Percentiles rank a stretch among this genome's conserved stretches.
Conservation (phyloP, 208 protist species). For the Crithidia acanthocephali region DNA sequence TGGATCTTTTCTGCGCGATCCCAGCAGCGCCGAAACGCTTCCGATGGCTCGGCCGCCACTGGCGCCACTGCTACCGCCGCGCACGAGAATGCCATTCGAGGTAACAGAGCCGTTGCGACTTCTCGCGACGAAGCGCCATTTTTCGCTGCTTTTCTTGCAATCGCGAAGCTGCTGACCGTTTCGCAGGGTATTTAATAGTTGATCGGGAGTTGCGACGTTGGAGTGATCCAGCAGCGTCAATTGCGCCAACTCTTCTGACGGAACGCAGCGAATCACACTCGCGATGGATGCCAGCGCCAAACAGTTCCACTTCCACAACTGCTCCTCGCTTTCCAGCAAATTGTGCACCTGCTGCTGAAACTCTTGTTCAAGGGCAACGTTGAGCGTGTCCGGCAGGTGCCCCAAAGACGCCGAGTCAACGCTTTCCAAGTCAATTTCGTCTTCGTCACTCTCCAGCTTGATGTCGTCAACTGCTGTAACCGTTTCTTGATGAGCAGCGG, state of each 20-base stretch:
- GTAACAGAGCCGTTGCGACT: conserved; percentile 78
- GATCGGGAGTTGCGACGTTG: conserved; percentile 31
- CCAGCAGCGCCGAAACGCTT: conserved; percentile 69
- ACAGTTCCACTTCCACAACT: conserved; percentile 87
- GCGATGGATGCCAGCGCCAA: conserved; percentile 63
- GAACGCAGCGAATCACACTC: conserved; percentile 58
- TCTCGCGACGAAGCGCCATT: conserved; percentile 71
- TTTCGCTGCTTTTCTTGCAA: conserved; percentile 74
- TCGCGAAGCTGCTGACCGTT: conserved; percentile 55
- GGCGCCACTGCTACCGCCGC: conserved; percentile 25
- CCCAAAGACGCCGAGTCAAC: conserved; percentile 10
- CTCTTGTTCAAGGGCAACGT: conserved; percentile 29
- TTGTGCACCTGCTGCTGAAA: conserved; percentile 58
- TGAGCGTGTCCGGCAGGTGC: conserved; percentile 6
- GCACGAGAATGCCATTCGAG: conserved; percentile 84
- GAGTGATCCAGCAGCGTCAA: conserved; percentile 51
- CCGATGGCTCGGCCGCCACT: conserved; percentile 60
- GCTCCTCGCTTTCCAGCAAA: conserved; percentile 78
- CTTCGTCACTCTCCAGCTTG: conserved; percentile 12
- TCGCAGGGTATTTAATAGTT: conserved; percentile 41
- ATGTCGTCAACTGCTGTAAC: not conserved
- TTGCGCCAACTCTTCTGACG: conserved; percentile 61
- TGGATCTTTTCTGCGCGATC: conserved; percentile 69
- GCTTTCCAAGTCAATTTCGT: conserved; percentile 30
- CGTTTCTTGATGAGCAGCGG: not conserved